Conservation (phyloP, 2,329 filamentous ascomycete genomes). For the Talaromyces verruculosus region DNA sequence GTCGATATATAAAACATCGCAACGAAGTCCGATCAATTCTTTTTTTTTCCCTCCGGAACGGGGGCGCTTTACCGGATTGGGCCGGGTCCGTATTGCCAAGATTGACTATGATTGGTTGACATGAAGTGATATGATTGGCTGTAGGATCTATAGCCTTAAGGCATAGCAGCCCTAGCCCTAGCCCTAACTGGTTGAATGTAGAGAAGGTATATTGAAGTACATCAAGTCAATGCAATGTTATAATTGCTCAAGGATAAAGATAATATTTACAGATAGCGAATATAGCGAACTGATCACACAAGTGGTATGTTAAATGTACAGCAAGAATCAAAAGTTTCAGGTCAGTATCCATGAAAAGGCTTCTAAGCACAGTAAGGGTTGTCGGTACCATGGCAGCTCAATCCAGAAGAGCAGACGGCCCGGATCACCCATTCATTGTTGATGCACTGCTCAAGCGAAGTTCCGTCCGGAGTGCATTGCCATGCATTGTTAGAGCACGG, state of each 20-base stretch:
- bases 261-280: neutral
- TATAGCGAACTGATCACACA: neutral
- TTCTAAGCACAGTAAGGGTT: slow-evolving; percentile 17
- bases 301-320: neutral
- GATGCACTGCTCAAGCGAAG: slow-evolving; percentile 11
- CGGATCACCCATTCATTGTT: slow-evolving; percentile 10
- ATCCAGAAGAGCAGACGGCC: slow-evolving; percentile 5
- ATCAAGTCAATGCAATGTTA: neutral
- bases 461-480: slow-evolving; percentile 12
- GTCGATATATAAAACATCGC: neutral
- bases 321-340: neutral
- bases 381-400: slow-evolving; percentile 10
- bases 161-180: neutral
- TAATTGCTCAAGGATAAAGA: neutral
- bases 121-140: neutral
- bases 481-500: slow-evolving; percentile 11
- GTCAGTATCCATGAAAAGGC: neutral
- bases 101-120: no score
- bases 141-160: neutral
- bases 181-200: neutral
- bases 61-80: neutral
- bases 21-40: slow-evolving; percentile 11
- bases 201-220: no score
- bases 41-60: neutral
- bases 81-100: no score